Evolutionary conservation across 129 eudicot species (phyloP), one percentile per base, ranked within the genome.

Genomic region (Sambucus nigra): DNA sequence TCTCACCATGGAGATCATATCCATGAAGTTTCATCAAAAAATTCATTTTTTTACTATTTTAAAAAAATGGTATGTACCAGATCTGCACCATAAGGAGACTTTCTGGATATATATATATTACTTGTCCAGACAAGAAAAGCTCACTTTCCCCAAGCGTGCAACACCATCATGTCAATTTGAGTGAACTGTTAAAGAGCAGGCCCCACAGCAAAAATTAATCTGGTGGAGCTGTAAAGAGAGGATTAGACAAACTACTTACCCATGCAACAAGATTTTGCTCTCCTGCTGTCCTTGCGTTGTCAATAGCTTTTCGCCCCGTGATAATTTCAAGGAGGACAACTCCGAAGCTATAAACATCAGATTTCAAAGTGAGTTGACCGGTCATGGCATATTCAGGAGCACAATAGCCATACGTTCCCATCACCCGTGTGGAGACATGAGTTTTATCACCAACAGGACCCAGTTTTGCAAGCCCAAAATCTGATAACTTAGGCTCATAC

Each of bases 321-420:
- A 67, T 67, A 35, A 67, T 25, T 24, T 67, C 73, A 41, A 67
- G 33, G 33, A 67, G 50, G 44, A 67, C 66, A 5, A 67, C 66
- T 18, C 72, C 72, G 14, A 67, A 67, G 50, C 72, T 67, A 50
- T 67, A 67, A 38, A 67, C 52, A 58, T 67, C 72, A 22, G 65
- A 67, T n/a, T 57, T 67, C 31, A 60, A 40, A 3, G 65, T 57
- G 27, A 67, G 63, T 48, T 57, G 65, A 49, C 72, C 72, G 2
- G 72, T 67, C 55, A 41, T 29, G 0, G 66, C 72, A 67, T 67
- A 67, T 42, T 67, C 66, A 3, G 66, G 72, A 48, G 65, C 66
- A 49, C 72, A 67, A 41, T 67, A 67, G 21, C 72, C 72, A 32
- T 48, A 58, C 23, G 72, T 67, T 16, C 72, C 72, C 65, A 67